Evolutionary conservation across 495 filamentous ascomycete species (phyloP), one percentile per base, ranked within the genome.

Genomic region (Oleoguttula mirabilis): DNA sequence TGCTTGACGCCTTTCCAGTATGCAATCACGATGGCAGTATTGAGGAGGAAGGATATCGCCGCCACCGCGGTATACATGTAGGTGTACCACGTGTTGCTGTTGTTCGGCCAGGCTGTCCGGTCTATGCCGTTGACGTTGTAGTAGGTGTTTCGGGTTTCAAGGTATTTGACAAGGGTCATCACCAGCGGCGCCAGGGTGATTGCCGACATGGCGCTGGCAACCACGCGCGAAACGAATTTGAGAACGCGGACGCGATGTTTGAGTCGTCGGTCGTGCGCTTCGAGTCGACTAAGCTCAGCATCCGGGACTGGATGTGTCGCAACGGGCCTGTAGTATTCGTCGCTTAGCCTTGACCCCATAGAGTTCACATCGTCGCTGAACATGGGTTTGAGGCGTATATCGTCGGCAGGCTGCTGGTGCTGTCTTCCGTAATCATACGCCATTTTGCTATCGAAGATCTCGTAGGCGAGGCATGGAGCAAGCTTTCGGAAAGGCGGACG

Each of bases 61-160:
- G 41, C 25, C 14, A 46, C 34, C n/a, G 25, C 30, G 21, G 41
- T 24, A 25, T 51, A 51, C 32, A 46, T 39, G 42, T 51, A 51
- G 20, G 32, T 45, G 21, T 37, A 43, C 36, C 39, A 43, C 1
- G 32, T 24, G 4, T 45, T 34, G 17, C 42, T 28, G 11, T 22
- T 10, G 2, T 21, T 20, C 4, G 36, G 27, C 48, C 48, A 51
- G 12, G 48, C 48, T 5, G 48, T 51, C 14, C 48, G 35, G 3
- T 36, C 15, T 4, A 10, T n/a, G 42, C 41, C 42, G 21, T 45
- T 25, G 35, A 45, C 48, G 36, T 28, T 45, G 33, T 16, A 17
- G 24, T 45, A 41, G 19, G 28, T 31, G 27, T 51, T 17, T 12
- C 19, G 3, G 8, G 48, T 51, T n/a, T 21, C 10, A 12, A 51